Evolutionary conservation across 306 rosid species (phyloP).

Genomic region (Vicia villosa): DNA sequence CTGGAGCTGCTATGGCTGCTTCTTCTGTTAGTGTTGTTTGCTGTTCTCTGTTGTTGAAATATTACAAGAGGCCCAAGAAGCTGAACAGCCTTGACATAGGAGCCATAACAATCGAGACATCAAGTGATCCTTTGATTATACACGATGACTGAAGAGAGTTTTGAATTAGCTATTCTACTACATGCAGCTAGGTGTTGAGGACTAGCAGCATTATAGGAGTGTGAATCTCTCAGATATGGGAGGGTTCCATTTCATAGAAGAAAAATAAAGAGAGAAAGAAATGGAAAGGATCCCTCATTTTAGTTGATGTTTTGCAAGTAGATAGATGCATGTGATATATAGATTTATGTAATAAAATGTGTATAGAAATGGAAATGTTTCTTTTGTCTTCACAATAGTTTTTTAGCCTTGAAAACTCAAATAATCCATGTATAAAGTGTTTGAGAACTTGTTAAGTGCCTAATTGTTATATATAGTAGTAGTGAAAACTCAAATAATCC

Average conservation of each 20-base stretch:
- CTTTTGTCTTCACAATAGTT: background rate
- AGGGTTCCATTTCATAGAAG: background rate
- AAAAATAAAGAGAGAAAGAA: background rate
- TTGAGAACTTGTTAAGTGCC: too few relatives aligned
- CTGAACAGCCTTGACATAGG: constrained; percentile 64
- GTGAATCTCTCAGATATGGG: background rate
- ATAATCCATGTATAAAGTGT: too few relatives aligned
- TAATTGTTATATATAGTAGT: too few relatives aligned
- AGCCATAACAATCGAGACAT: constrained; percentile 41
- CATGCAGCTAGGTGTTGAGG: background rate
- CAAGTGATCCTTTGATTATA: constrained; percentile 5
- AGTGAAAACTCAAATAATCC: too few relatives aligned
- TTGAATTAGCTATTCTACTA: constrained; percentile 14
- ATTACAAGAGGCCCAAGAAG: constrained; percentile 75
- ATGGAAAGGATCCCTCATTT: background rate
- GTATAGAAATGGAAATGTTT: background rate
- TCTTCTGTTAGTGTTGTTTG: constrained; percentile 93
- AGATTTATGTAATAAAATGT: background rate
- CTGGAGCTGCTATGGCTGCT: constrained; percentile 99
- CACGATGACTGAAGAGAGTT: constrained; percentile 1
- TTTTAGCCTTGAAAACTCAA: too few relatives aligned
- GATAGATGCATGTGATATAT: background rate
- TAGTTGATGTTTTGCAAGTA: background rate
- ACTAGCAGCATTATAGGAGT: background rate
- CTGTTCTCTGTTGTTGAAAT: constrained; percentile 76